A percentile compares a stretch with the other conserved stretches of the same genome.
Evolutionary conservation across 306 rosid genomes (phyloP).

Genomic region (Ziziphus jujuba): DNA sequence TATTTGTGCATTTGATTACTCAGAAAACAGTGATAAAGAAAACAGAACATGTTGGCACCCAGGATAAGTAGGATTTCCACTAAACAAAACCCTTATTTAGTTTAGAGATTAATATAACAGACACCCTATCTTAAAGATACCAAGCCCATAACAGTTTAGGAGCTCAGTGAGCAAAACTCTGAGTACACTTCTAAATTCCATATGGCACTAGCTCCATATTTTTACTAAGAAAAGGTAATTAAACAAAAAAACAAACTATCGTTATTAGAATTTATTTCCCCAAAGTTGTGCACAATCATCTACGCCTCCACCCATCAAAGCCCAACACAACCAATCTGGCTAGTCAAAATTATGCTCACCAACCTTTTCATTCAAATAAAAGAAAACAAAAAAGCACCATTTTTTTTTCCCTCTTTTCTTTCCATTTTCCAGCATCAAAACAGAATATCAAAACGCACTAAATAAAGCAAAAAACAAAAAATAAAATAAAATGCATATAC

Average conservation of each 20-base stretch:
- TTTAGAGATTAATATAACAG: too few species aligned
- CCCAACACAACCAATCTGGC: background rate
- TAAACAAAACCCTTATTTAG: too few species aligned
- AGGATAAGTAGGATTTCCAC: too few species aligned
- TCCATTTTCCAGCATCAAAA: constrained; percentile 18
- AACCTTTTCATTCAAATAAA: background rate
- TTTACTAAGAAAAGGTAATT: background rate
- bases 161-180: background rate
- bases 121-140: too few species aligned
- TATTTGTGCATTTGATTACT: background rate
- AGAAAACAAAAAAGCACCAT: background rate
- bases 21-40: too few species aligned
- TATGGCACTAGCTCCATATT: background rate
- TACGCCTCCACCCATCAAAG: too few species aligned
- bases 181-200: background rate
- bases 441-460: background rate
- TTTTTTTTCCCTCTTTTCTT: constrained; percentile 10
- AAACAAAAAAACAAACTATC: background rate
- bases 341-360: background rate
- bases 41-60: too few species aligned
- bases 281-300: too few species aligned
- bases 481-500: background rate
- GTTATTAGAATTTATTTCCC: background rate
- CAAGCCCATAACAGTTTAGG: too few species aligned
- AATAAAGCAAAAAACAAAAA: too few species aligned